phyloP scores from a whole-genome alignment of 2,329 filamentous ascomycete genomes.

The Trichophyton schoenleinii region DNA sequence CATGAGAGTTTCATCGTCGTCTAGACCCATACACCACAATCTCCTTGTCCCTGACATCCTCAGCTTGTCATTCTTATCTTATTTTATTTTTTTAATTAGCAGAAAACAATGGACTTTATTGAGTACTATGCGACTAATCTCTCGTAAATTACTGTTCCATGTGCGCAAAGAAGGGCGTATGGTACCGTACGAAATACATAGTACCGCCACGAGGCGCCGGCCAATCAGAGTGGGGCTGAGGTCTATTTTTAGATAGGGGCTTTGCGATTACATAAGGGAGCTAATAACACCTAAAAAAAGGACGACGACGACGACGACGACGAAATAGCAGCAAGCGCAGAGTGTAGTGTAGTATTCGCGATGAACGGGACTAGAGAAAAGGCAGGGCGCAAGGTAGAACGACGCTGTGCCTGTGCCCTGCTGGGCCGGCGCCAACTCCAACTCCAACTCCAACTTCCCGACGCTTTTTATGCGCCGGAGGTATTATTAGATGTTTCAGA shows the following conservation, averaged over 20 bases:
- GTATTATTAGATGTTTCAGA: background rate
- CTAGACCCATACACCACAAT: background rate
- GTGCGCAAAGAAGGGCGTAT: background rate
- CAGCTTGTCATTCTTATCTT: background rate
- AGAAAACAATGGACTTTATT: background rate
- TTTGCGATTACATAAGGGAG: background rate
- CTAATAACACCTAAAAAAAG: background rate
- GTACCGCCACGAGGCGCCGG: background rate
- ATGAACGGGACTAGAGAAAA: background rate
- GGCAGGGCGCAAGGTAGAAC: too few species aligned
- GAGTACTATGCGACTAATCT: too few species aligned
- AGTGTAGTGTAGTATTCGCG: too few species aligned
- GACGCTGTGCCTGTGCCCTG: too few species aligned
- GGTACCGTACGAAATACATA: background rate
- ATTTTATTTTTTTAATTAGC: background rate
- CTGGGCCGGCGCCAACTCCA: too few species aligned
- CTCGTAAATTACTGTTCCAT: background rate
- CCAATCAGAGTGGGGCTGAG: background rate
- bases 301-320: background rate
- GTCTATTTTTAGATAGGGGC: background rate
- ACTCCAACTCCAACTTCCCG: background rate
- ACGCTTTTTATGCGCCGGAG: background rate
- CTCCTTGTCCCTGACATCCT: background rate
- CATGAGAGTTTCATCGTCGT: background rate
- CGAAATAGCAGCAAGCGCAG: background rate